These are phyloP conservation scores for Vigna unguiculata DNA, from an alignment of 306 rosid genomes.

Conservation along the genomic window DNA sequence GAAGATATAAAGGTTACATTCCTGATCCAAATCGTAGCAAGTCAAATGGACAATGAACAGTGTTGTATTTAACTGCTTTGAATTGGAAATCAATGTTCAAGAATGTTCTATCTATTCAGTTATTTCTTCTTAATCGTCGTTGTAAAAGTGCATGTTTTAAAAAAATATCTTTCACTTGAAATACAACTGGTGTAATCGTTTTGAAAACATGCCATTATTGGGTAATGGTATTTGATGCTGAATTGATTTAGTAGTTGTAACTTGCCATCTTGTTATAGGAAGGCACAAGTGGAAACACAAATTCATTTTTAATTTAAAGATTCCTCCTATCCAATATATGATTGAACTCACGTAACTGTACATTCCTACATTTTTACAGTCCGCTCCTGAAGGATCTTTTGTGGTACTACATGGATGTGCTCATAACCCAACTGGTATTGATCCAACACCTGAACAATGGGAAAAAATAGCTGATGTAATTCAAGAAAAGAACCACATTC, in stretches of 20 bases:
- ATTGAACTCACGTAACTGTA: slow-evolving; percentile 33
- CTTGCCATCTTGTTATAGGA: slow-evolving; percentile 10
- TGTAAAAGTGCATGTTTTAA: slow-evolving; percentile 13
- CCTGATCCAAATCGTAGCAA: slow-evolving; percentile 34
- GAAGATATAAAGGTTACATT: slow-evolving; percentile 80
- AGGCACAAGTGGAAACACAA: slow-evolving; percentile 10
- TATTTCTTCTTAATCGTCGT: background rate
- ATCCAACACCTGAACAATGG: slow-evolving; percentile 95
- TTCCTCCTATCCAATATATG: slow-evolving; percentile 17
- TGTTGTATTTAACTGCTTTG: slow-evolving; percentile 13
- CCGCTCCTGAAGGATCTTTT: slow-evolving; percentile 95
- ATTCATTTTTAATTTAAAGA: slow-evolving; percentile 17
- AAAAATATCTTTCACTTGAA: slow-evolving; percentile 15
- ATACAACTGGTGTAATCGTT: slow-evolving; percentile 24
- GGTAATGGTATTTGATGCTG: slow-evolving; percentile 27
- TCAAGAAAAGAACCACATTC: slow-evolving; percentile 81
- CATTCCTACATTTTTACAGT: slow-evolving; percentile 52
- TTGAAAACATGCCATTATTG: slow-evolving; percentile 26
- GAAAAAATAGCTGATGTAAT: slow-evolving; percentile 90
- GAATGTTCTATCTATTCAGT: slow-evolving; percentile 1
- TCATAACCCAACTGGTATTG: slow-evolving; percentile 98
- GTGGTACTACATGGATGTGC: slow-evolving; percentile 99
- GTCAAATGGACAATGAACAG: slow-evolving; percentile 21
- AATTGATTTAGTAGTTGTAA: slow-evolving; percentile 28
- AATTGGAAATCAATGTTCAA: background rate